These are phyloP conservation scores for Tremella mesenterica DNA, from an alignment of 768 basidiomycete species.

Conservation along the genomic window DNA sequence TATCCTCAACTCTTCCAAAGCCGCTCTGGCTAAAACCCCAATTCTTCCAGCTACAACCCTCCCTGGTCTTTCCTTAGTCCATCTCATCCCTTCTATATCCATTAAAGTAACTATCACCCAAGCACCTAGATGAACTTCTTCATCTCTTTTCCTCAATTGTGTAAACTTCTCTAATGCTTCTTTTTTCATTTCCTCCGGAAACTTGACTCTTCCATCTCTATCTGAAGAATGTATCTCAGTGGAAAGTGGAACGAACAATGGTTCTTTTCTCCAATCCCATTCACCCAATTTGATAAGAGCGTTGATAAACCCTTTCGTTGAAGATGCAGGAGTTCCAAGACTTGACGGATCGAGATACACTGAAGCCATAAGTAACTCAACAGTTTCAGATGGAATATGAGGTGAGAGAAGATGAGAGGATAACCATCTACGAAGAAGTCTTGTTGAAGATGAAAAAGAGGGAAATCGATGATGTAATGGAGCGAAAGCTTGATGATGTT, in stretches of 20 bases:
- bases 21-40: conserved; percentile 63
- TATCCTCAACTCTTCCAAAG: conserved; percentile 54
- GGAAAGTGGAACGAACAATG: conserved; percentile 66
- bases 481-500: conserved; percentile 75
- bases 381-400: conserved; percentile 66
- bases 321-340: conserved; percentile 57
- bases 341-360: conserved; percentile 59
- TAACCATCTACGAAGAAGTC: conserved; percentile 88
- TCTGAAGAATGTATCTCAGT: conserved; percentile 22
- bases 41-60: conserved; percentile 66
- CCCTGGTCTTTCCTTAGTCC: conserved; percentile 62
- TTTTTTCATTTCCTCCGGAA: conserved; percentile 34
- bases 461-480: conserved; percentile 68
- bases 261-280: conserved; percentile 62
- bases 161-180: conserved; percentile 44
- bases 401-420: conserved; percentile 68
- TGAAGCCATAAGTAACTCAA: conserved; percentile 74
- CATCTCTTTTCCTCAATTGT: conserved; percentile 39
- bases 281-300: conserved; percentile 64
- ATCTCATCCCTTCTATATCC: conserved; percentile 64
- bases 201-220: conserved; percentile 28
- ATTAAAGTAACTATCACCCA: conserved; percentile 74
- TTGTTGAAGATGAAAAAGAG: conserved; percentile 73
- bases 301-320: conserved; percentile 55
- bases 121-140: conserved; percentile 49